These are phyloP conservation scores for Brasilioporus rufonigricans DNA, from an alignment of 768 basidiomycete genomes.

Conservation along the genomic window DNA sequence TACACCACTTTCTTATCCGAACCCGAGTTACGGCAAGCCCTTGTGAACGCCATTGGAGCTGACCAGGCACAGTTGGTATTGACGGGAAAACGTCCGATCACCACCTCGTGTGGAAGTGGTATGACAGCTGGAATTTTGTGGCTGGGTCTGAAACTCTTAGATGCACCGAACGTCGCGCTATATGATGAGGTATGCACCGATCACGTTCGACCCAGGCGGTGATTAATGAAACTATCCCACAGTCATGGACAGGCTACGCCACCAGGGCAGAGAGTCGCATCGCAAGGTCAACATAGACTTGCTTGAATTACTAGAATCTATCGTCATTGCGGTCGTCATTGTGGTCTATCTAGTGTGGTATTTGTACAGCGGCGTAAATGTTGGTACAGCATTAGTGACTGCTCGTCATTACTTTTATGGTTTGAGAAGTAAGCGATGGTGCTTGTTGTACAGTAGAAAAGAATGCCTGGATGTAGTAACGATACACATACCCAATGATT, in stretches of 20 bases:
- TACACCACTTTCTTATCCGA: conserved; percentile 61
- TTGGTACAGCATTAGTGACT: conserved; percentile 30
- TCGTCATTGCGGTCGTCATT: background rate
- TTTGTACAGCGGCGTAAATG: conserved; percentile 22
- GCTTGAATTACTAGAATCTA: conserved; percentile 7
- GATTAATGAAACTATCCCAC: conserved; percentile 16
- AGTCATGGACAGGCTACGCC: conserved; percentile 98
- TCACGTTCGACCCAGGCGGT: conserved; percentile 8
- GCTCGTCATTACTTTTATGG: conserved; percentile 13
- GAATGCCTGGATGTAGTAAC: conserved; percentile 8
- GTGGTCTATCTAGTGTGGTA: conserved; percentile 13
- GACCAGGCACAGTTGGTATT: conserved; percentile 56
- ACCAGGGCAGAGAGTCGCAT: conserved; percentile 72
- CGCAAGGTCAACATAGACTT: conserved; percentile 39
- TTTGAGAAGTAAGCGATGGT: conserved; percentile 5
- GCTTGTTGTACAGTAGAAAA: conserved; percentile 16
- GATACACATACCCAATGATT: conserved; percentile 22
- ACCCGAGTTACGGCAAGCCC: conserved; percentile 54
- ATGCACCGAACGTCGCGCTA: conserved; percentile 58
- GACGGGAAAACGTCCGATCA: conserved; percentile 57
- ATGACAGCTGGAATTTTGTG: conserved; percentile 98
- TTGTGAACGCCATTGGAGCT: conserved; percentile 63
- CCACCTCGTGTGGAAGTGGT: conserved; percentile 89
- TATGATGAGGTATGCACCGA: conserved; percentile 83
- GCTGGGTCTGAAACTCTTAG: conserved; percentile 81